Evolutionary conservation across 208 protist species (phyloP).

Genomic region (Acanthamoeba royreba): DNA sequence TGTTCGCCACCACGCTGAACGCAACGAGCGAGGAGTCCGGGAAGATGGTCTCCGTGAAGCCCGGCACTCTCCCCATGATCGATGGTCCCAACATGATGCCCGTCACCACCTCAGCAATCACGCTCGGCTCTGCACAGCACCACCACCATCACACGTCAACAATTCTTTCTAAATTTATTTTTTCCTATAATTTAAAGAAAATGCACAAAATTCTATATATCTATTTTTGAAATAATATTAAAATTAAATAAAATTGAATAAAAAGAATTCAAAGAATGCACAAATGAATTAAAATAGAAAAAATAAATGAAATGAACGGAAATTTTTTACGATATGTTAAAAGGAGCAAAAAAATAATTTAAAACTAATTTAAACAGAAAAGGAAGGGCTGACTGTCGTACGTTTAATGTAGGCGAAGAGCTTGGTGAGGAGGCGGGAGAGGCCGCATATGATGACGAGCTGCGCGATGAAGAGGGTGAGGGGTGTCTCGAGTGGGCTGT

Average conservation of each 20-base stretch:
- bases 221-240: background rate
- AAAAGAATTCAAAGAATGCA: background rate
- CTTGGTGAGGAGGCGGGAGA: conserved; percentile 26
- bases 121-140: conserved; percentile 49
- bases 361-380: background rate
- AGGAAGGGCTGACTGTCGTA: background rate
- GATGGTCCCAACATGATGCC: conserved; percentile 65
- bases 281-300: background rate
- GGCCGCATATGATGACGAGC: background rate
- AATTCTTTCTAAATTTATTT: too few species aligned
- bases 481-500: background rate
- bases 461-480: conserved; percentile 45
- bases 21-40: background rate
- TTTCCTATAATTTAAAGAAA: too few species aligned
- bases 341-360: background rate
- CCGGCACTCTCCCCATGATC: conserved; percentile 13
- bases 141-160: background rate
- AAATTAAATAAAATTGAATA: background rate
- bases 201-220: too few species aligned
- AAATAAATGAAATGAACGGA: background rate
- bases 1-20: conserved; percentile 53
- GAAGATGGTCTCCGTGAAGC: conserved; percentile 8
- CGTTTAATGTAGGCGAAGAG: conserved; percentile 49
- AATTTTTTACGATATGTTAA: background rate
- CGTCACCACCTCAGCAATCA: conserved; percentile 61